Base-by-base conservation (phyloP, 768 basidiomycete species). In the Tephrocybe sp. region DNA sequence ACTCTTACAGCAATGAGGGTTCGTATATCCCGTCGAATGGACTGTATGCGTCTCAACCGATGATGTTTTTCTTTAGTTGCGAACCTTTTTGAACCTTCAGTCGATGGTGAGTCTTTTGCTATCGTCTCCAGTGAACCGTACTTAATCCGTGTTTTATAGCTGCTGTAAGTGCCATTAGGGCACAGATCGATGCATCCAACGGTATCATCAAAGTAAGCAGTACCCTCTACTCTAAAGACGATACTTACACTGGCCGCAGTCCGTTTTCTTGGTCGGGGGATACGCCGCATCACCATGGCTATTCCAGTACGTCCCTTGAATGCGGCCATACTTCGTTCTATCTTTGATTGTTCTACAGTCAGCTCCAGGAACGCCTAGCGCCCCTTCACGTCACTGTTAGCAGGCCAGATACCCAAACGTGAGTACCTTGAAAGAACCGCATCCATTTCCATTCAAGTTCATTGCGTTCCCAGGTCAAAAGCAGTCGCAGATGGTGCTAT, bases 281-380 rank as follows among this genome's bases (percentile, higher is more conserved):
- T 91, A 89, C 57, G 89, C 89, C 2, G 87, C 89, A 0, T 89
- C 85, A 52, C 85, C 87, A 1, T 90, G 88, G 87, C 71, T 90
- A 26, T 90, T 89, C 64, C 64, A 56, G 72, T 72, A 57, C 10
- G 69, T 23, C 22, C 13, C n/a, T 16, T 3, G 20, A 20, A 10
- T 35, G 26, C n/a, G 3, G 9, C 33, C 16, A 4, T 19, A 7
- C n/a, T 23, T 6, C 23, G n/a, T 9, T 17, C 19, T 30, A 7
- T 40, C 22, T 39, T 23, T 31, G 13, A 13, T 51, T 1, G 8
- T 26, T 33, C 35, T 14, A 22, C 26, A 75, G 73, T 22, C 87
- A 91, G 64, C 72, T 90, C 14, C 84, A 89, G 71, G 84, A 85
- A 53, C 81, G 80, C 22, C 77, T 90, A 12, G 69, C 69, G 4